Evolutionary conservation across 2,329 filamentous ascomycete species (phyloP), one percentile per base, ranked within the genome.

Genomic region (Xylaria polymorpha): DNA sequence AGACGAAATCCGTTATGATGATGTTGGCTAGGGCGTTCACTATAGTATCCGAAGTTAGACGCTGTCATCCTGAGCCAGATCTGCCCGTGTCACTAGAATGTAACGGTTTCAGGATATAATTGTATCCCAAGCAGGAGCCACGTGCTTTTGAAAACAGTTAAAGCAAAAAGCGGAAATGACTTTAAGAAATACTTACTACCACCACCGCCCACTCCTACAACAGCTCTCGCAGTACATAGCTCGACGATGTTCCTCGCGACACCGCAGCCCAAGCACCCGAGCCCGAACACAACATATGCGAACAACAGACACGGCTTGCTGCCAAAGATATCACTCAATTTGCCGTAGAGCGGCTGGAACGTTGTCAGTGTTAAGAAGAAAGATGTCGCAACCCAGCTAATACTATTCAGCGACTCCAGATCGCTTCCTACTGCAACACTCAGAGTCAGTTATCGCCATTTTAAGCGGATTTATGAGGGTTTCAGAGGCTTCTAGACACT

Each of bases 391-490:
- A 77, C 73, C 76, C 76, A 77, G 37, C 88, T 91, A 4, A 91
- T 93, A 72, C 87, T 88, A 76, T 91, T 93, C 61, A 95, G 83
- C 1, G 92, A 91, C 61, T 92, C 84, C 35, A 95, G 82, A 71
- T 94, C 92, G 66, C 87, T 92, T 12, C 92, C 92, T 74, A 95
- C 94, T n/a, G n/a, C n/a, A n/a, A n/a, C n/a, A n/a, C n/a, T n/a
- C n/a, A n/a, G n/a, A n/a, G n/a, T n/a, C n/a, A n/a, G n/a, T n/a
- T n/a, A n/a, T n/a, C n/a, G n/a, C n/a, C n/a, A n/a, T n/a, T n/a
- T n/a, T n/a, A n/a, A n/a, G n/a, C n/a, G n/a, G n/a, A n/a, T n/a
- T n/a, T n/a, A n/a, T n/a, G n/a, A n/a, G n/a, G n/a, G n/a, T n/a
- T n/a, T n/a, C n/a, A n/a, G n/a, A n/a, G n/a, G n/a, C n/a, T n/a